Evolutionary conservation across 805 yeast species (phyloP).

Genomic region (Saccharomycopsis selenospora): DNA sequence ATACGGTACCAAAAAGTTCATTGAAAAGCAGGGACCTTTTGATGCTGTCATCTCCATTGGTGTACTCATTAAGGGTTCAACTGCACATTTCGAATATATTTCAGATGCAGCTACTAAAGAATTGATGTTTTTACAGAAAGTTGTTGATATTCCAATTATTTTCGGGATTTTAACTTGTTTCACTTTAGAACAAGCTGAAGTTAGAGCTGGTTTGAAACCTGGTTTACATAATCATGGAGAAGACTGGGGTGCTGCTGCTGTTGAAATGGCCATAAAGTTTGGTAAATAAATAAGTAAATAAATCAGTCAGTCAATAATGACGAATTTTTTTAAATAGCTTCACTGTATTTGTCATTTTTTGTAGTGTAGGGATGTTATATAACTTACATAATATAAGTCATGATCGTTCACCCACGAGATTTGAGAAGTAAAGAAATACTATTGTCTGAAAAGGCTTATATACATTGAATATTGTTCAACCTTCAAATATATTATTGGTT

Average conservation of each 20-base stretch:
- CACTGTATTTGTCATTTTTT: too few species aligned
- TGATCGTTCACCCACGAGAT: too few species aligned
- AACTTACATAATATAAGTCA: too few species aligned
- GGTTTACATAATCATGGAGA: conserved; percentile 89
- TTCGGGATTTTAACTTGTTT: conserved; percentile 91
- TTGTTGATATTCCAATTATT: conserved; percentile 68
- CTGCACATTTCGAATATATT: conserved; percentile 97
- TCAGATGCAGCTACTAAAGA: conserved; percentile 84
- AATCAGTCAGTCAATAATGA: too few species aligned
- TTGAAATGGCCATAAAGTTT: conserved; percentile 73
- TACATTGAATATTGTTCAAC: too few species aligned
- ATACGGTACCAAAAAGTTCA: conserved; percentile 56
- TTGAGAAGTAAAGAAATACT: too few species aligned
- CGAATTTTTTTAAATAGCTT: too few species aligned
- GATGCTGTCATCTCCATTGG: conserved; percentile 95
- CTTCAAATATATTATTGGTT: too few species aligned
- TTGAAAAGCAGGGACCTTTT: conserved; percentile 40
- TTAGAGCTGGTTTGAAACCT: conserved; percentile 74
- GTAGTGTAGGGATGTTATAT: too few species aligned
- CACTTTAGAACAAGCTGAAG: conserved; percentile 89
- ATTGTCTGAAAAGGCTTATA: too few species aligned
- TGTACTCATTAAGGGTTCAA: conserved; percentile 88
- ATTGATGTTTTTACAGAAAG: conserved; percentile 73
- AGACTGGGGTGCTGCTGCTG: conserved; percentile 99
- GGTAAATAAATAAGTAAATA: too few species aligned